Conservation (phyloP, 768 basidiomycete genomes). For the Lactarius sanguifluus region DNA sequence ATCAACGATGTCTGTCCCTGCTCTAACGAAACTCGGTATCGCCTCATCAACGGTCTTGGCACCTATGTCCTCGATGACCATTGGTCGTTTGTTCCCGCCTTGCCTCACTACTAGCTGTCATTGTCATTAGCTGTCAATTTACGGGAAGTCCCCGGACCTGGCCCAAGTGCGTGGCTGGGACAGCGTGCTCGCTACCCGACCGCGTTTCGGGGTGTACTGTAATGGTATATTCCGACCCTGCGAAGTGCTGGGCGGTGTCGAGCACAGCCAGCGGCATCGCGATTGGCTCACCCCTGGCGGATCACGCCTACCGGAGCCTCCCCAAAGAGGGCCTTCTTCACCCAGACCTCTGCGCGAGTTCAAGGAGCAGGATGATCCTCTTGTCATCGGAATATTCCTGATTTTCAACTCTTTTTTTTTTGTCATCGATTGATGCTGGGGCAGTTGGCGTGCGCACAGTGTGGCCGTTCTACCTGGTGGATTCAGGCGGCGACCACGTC, state of each 20-base stretch:
- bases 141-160: background rate
- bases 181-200: background rate
- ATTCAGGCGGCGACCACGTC: background rate
- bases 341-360: background rate
- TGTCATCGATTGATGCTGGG: background rate
- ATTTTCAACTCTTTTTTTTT: background rate
- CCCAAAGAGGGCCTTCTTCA: background rate
- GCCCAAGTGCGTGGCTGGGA: background rate
- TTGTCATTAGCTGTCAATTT: background rate
- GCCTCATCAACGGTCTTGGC: background rate
- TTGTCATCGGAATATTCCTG: background rate
- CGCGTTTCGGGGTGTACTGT: background rate
- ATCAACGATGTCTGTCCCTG: background rate
- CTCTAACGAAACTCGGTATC: slow-evolving; percentile 1
- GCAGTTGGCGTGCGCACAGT: background rate
- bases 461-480: background rate
- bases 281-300: background rate
- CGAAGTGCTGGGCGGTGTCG: background rate
- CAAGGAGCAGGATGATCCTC: background rate
- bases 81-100: background rate
- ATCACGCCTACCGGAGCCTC: background rate
- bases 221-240: background rate
- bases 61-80: background rate
- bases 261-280: background rate
- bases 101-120: background rate